Conservation (phyloP, 2,329 filamentous ascomycete genomes). For the Fusarium newnesense region DNA sequence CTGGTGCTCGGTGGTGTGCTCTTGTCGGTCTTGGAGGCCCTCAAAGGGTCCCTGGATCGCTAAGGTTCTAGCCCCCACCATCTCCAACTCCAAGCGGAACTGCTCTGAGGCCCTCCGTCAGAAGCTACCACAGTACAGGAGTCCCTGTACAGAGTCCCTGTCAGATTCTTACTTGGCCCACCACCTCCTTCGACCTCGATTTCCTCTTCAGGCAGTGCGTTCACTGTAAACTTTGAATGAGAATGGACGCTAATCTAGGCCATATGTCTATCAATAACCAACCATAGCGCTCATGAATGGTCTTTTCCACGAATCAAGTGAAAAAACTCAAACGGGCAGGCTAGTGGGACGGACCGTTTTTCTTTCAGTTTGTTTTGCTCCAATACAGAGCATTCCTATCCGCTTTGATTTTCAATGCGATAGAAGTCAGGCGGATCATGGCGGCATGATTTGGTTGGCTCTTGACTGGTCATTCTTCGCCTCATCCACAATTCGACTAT, state of each 20-base stretch:
- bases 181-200: constrained; percentile 31
- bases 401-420: constrained; percentile 16
- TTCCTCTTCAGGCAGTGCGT: constrained; percentile 35
- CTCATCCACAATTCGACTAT: constrained; percentile 29
- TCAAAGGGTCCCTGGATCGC: constrained; percentile 34
- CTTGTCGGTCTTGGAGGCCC: constrained; percentile 8
- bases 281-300: constrained; percentile 31
- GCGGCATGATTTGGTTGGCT: constrained; percentile 38
- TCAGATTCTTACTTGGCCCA: constrained; percentile 32
- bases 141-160: constrained; percentile 32
- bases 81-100: background rate
- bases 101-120: constrained; percentile 35
- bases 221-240: constrained; percentile 1
- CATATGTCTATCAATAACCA: constrained; percentile 28
- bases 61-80: constrained; percentile 41
- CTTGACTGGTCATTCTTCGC: constrained; percentile 18
- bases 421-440: constrained; percentile 31
- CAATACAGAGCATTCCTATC: constrained; percentile 15
- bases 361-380: constrained; percentile 21
- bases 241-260: constrained; percentile 18
- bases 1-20: constrained; percentile 32
- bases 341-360: constrained; percentile 46
- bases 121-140: background rate
- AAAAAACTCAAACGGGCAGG: constrained; percentile 19
- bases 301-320: constrained; percentile 15